Conservation (phyloP, 176 grass and related monocot genomes). For the Avena sativa region DNA sequence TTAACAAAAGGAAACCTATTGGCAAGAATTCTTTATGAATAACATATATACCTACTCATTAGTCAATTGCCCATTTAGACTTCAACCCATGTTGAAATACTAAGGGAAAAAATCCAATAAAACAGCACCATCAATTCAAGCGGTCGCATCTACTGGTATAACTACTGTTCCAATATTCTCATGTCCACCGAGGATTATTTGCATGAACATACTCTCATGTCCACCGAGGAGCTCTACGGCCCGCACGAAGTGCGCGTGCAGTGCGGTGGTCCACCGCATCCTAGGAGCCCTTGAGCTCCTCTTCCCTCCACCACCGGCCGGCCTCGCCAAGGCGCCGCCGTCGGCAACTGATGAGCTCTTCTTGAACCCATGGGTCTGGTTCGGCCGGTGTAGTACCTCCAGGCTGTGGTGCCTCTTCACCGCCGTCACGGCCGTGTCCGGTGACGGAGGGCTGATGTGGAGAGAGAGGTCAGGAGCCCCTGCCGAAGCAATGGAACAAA, state of each 20-base stretch:
- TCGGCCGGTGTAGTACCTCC: conserved; percentile 31
- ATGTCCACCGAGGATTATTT: conserved; percentile 72
- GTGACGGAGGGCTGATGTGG: conserved; percentile 72
- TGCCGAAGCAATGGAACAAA: conserved; percentile 29
- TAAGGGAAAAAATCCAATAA: not conserved
- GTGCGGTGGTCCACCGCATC: conserved; percentile 97
- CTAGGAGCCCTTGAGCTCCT: conserved; percentile 83
- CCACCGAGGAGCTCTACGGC: conserved; percentile 94
- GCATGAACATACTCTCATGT: conserved; percentile 80
- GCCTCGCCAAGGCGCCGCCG: not conserved
- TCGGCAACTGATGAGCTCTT: conserved; percentile 32
- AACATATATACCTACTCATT: not conserved
- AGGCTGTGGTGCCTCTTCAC: not conserved
- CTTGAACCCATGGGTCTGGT: conserved; percentile 70
- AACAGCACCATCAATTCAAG: conserved; percentile 29
- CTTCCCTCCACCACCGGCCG: conserved; percentile 40
- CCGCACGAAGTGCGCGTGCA: conserved; percentile 94
- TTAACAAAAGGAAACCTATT: not conserved
- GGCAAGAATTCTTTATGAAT: not conserved
- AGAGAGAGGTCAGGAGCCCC: conserved; percentile 78
- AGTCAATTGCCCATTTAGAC: not conserved
- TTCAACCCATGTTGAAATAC: conserved; percentile 5
- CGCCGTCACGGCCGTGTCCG: not conserved
- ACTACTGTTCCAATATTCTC: conserved; percentile 41
- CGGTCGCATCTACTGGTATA: not conserved